A percentile compares a stretch with the other conserved stretches of the same genome.
Evolutionary conservation across 805 yeast species (phyloP).

Genomic region (Ogataea ganodermae): DNA sequence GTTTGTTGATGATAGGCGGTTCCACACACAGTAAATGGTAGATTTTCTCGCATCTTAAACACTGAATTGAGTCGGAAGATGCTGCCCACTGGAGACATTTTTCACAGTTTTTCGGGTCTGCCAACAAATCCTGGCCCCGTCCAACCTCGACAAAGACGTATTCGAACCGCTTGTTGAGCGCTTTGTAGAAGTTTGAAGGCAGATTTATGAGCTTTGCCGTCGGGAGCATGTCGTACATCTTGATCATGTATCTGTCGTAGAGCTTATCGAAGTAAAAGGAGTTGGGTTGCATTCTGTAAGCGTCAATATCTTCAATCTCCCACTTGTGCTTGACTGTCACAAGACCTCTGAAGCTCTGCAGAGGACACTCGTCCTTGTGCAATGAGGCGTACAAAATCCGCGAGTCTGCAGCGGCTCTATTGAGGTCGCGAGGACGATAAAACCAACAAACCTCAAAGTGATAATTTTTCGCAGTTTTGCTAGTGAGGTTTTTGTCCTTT

Average conservation of each 20-base stretch:
- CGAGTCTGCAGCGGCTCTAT: constrained; percentile 66
- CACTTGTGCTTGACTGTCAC: constrained; percentile 69
- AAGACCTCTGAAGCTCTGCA: constrained; percentile 71
- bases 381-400: constrained; percentile 79
- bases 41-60: constrained; percentile 71
- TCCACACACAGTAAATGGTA: constrained; percentile 84
- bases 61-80: constrained; percentile 67
- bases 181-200: constrained; percentile 60
- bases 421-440: constrained; percentile 84
- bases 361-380: constrained; percentile 83
- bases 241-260: constrained; percentile 82
- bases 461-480: constrained; percentile 53
- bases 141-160: constrained; percentile 76
- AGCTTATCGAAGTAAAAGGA: constrained; percentile 82
- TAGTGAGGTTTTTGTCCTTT: constrained; percentile 35
- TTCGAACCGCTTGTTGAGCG: constrained; percentile 66
- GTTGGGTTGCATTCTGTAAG: constrained; percentile 59
- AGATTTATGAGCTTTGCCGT: constrained; percentile 58
- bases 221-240: constrained; percentile 75
- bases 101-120: constrained; percentile 68
- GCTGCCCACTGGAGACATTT: constrained; percentile 87
- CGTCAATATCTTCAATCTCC: constrained; percentile 61
- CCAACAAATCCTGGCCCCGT: constrained; percentile 59
- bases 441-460: constrained; percentile 84
- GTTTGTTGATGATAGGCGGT: constrained; percentile 79